Conservation (phyloP, 257 asterid genomes). For the Coffea eugenioides region DNA sequence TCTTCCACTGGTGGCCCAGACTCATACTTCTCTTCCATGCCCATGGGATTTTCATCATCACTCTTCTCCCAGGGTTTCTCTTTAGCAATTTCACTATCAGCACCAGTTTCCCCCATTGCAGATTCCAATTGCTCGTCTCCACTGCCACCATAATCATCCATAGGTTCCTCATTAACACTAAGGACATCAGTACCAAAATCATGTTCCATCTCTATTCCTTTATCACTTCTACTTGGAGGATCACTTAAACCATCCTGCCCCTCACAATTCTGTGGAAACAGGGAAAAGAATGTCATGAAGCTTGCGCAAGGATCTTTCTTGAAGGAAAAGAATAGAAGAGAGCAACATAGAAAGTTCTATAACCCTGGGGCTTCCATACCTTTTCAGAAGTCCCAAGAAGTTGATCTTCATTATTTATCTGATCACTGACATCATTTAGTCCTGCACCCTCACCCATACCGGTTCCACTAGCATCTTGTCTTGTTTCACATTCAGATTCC, state of each 20-base stretch:
- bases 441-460: slow-evolving; percentile 98
- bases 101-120: slow-evolving; percentile 81
- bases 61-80: slow-evolving; percentile 62
- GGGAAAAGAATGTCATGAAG: slow-evolving; percentile 6
- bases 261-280: slow-evolving; percentile 54
- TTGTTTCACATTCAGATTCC: slow-evolving; percentile 40
- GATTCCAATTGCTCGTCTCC: slow-evolving; percentile 73
- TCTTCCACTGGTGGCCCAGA: slow-evolving; percentile 70
- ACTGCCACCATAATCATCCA: slow-evolving; percentile 50
- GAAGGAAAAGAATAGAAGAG: background rate
- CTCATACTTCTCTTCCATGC: slow-evolving; percentile 64
- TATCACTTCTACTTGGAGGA: slow-evolving; percentile 59
- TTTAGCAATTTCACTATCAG: slow-evolving; percentile 59
- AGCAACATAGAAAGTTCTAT: background rate
- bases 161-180: slow-evolving; percentile 82
- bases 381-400: slow-evolving; percentile 67
- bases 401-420: slow-evolving; percentile 90
- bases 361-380: slow-evolving; percentile 36
- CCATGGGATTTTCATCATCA: slow-evolving; percentile 39
- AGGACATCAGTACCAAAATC: slow-evolving; percentile 63
- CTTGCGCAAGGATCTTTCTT: background rate
- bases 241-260: slow-evolving; percentile 48
- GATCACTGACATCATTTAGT: slow-evolving; percentile 78
- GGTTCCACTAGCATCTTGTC: slow-evolving; percentile 77
- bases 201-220: slow-evolving; percentile 94